Percentiles rank a stretch among this genome's conserved stretches.
Evolutionary conservation across 2,329 filamentous ascomycete species (phyloP).

Genomic region (Dactylellina cionopaga): DNA sequence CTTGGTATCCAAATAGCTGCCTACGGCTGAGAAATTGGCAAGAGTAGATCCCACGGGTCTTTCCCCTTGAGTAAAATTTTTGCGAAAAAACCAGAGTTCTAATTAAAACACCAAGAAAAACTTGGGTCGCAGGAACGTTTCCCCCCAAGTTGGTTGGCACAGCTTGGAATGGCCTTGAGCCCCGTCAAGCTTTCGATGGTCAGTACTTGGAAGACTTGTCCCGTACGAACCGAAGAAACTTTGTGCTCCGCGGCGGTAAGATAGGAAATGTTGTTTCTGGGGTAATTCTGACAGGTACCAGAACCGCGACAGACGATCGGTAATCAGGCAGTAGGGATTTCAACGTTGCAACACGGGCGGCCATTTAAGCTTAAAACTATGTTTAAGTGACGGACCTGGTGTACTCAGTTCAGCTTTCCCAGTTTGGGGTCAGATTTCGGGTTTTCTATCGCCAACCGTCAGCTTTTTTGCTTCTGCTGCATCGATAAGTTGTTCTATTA

Average conservation of each 20-base stretch:
- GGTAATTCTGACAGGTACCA: slow-evolving; percentile 11
- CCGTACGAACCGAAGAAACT: slow-evolving; percentile 19
- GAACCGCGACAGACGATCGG: slow-evolving; percentile 22
- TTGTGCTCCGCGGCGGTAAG: slow-evolving; percentile 18
- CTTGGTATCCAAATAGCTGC: slow-evolving; percentile 48
- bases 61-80: slow-evolving; percentile 7
- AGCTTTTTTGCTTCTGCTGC: slow-evolving; percentile 38
- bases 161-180: slow-evolving; percentile 35
- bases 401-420: slow-evolving; percentile 9
- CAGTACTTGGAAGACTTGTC: slow-evolving; percentile 43
- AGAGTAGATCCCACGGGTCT: slow-evolving; percentile 11
- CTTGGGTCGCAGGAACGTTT: slow-evolving; percentile 39
- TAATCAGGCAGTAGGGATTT: neutral
- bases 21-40: slow-evolving; percentile 53
- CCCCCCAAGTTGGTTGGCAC: slow-evolving; percentile 24
- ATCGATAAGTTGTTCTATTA: slow-evolving; percentile 19
- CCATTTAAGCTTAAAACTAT: slow-evolving; percentile 43
- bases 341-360: neutral
- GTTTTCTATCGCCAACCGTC: neutral
- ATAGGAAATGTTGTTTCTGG: slow-evolving; percentile 31
- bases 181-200: slow-evolving; percentile 46
- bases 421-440: slow-evolving; percentile 7
- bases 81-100: neutral
- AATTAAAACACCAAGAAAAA: slow-evolving; percentile 47
- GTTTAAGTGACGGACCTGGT: slow-evolving; percentile 10